Evolutionary conservation across 306 rosid genomes (phyloP), one percentile per base, ranked within the genome.

Genomic region (Vicia faba): DNA sequence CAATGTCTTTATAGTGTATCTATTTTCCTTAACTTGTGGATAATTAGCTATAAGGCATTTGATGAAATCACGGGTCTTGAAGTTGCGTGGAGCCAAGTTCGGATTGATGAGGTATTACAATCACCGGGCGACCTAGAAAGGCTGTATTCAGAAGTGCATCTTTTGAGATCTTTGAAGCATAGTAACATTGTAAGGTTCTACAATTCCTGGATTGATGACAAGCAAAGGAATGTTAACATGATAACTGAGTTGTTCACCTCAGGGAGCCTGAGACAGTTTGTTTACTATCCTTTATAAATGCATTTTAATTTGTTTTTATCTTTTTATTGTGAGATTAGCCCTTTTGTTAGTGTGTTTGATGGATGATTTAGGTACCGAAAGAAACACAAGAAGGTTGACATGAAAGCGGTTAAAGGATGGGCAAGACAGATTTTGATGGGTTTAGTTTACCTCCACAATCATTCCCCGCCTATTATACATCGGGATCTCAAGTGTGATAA

Each of bases 141-240:
- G 75, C 67, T 91, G 80, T 77, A 86, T 68, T 86, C 95, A 33
- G 97, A 91, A 76, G 97, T 91, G 49, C 95, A 79, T 81, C 82
- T 91, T 45, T 80, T 91, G 77, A 85, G 83, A 74, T 80, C 88
- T 13, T 70, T 91, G 69, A 81, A 78, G 62, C 93, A 91, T 60
- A 81, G 80, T 44, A 85, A 87, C 61, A 88, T 91, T 46, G 78
- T 91, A 39, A 86, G 73, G 81, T 86, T 91, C 80, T 84, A 80
- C 48, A 80, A 83, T 80, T 87, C 97, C 5, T 91, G 97, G 97
- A 84, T 88, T 68, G 95, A 88, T 80, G 86, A 85, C 66, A 81
- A 87, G 69, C 79, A 72, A 64, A 82, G 81, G 73, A 91, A 88
- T 51, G 80, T 91, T 51, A 91, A 91, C 85, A 86, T 91, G 81